Conservation (phyloP, 148 eudicot species). For the Silene uniflora region DNA sequence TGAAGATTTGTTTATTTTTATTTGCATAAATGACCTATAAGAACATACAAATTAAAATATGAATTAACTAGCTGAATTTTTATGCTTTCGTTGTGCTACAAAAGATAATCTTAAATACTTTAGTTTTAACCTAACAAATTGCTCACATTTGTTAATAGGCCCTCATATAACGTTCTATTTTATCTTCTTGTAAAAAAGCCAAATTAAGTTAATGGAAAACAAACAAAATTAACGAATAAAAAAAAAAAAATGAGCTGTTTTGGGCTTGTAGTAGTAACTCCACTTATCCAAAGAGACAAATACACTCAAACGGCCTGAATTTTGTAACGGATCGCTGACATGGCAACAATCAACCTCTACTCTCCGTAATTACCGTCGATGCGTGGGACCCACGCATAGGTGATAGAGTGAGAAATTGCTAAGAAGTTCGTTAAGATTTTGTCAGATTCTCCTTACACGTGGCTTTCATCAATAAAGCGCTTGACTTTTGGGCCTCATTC, state of each 20-base stretch:
- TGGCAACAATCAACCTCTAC: conserved; percentile 17
- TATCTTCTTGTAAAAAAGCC: background rate
- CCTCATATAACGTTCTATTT: background rate
- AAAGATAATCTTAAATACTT: no score
- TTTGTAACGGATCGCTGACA: conserved; percentile 30
- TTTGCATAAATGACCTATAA: no score
- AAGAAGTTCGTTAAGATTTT: conserved; percentile 18
- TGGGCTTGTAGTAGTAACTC: background rate
- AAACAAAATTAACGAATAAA: conserved; percentile 12
- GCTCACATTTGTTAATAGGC: no score
- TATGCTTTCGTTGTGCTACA: no score
- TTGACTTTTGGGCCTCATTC: background rate
- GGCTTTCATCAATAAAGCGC: conserved; percentile 12
- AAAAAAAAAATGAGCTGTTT: background rate
- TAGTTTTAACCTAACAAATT: no score
- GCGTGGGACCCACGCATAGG: background rate
- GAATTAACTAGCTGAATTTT: no score
- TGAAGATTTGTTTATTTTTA: no score
- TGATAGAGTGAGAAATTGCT: background rate
- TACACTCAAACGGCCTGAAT: conserved; percentile 12
- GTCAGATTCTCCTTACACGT: conserved; percentile 15
- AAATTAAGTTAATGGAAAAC: background rate
- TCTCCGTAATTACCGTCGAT: background rate
- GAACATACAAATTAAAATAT: no score
- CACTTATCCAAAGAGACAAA: conserved; percentile 23